A percentile compares a stretch with the other conserved stretches of the same genome.
Conservation (phyloP, 352 stramenopile genomes). For the Pythium monospermum region DNA sequence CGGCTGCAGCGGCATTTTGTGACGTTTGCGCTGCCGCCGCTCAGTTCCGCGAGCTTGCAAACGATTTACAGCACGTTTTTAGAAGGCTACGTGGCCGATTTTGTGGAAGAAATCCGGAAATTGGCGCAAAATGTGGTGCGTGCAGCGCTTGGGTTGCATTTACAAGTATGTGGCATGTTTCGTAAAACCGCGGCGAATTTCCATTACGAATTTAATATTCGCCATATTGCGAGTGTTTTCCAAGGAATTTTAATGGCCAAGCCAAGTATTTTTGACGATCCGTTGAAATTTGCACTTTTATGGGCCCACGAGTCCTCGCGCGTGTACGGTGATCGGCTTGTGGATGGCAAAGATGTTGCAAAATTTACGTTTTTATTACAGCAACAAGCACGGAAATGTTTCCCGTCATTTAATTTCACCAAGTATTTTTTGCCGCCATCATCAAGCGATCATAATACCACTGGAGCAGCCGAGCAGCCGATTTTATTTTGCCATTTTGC, state of each 20-base stretch:
- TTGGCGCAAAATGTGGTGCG: constrained; percentile 82
- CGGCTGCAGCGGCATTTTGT: constrained; percentile 94
- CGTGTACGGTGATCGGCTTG: constrained; percentile 94
- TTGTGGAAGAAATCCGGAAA: constrained; percentile 90
- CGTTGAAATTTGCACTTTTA: constrained; percentile 88
- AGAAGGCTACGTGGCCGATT: constrained; percentile 91
- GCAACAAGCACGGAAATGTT: constrained; percentile 91
- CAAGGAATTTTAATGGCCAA: constrained; percentile 91
- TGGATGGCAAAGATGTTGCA: constrained; percentile 63
- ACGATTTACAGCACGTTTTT: constrained; percentile 95
- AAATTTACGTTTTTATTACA: constrained; percentile 89
- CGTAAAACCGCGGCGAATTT: constrained; percentile 94
- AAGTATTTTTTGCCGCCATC: constrained; percentile 80
- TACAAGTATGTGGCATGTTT: constrained; percentile 72
- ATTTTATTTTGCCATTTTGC: constrained; percentile 94
- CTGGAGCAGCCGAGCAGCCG: constrained; percentile 69
- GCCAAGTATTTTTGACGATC: constrained; percentile 79
- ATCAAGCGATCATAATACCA: constrained; percentile 4
- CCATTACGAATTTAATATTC: constrained; percentile 97
- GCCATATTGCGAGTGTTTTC: constrained; percentile 93
- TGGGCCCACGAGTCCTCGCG: constrained; percentile 96
- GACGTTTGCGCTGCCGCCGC: constrained; percentile 90
- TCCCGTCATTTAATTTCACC: constrained; percentile 87
- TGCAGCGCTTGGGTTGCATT: constrained; percentile 87
- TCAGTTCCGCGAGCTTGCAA: constrained; percentile 83